These are phyloP conservation scores for Penicillium capsulatum DNA, from an alignment of 2,329 filamentous ascomycete species.

Conservation along the genomic window DNA sequence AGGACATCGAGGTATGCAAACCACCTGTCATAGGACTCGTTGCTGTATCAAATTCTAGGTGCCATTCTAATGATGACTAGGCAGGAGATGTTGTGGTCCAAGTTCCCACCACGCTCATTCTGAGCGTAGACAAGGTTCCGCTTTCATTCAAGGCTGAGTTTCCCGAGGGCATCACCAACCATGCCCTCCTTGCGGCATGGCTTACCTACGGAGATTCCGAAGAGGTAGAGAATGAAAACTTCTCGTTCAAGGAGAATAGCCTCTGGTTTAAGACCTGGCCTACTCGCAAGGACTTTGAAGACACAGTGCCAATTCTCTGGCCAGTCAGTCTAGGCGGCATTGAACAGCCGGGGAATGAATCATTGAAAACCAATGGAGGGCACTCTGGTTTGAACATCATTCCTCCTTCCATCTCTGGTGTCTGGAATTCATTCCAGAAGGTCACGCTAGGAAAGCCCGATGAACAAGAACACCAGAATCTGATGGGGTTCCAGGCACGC, in stretches of 20 bases:
- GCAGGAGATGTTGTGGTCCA: constrained; percentile 59
- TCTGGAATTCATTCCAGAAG: constrained; percentile 30
- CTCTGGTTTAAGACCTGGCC: constrained; percentile 68
- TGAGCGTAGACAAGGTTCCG: constrained; percentile 61
- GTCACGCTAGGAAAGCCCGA: constrained; percentile 25
- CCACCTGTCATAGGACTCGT: neutral
- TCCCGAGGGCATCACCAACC: constrained; percentile 56
- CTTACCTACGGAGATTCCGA: constrained; percentile 53
- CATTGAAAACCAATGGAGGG: neutral
- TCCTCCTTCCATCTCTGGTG: constrained; percentile 37
- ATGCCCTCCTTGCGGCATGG: constrained; percentile 68
- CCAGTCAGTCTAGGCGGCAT: constrained; percentile 37
- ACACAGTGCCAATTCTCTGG: constrained; percentile 57
- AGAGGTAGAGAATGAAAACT: too few relatives aligned
- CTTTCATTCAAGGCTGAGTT: constrained; percentile 51
- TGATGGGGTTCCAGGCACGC: constrained; percentile 49
- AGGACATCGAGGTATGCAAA: constrained; percentile 57
- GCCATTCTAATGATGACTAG: constrained; percentile 31
- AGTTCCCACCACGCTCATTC: constrained; percentile 61
- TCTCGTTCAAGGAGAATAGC: constrained; percentile 46
- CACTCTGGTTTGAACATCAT: too few relatives aligned
- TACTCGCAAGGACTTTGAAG: constrained; percentile 54
- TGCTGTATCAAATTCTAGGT: neutral
- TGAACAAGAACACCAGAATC: constrained; percentile 32
- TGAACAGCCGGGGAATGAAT: constrained; percentile 29